Percentiles rank a stretch among this genome's conserved stretches.
These are phyloP conservation scores for Candida stauntonica DNA, from an alignment of 805 yeast genomes.

Conservation along the genomic window DNA sequence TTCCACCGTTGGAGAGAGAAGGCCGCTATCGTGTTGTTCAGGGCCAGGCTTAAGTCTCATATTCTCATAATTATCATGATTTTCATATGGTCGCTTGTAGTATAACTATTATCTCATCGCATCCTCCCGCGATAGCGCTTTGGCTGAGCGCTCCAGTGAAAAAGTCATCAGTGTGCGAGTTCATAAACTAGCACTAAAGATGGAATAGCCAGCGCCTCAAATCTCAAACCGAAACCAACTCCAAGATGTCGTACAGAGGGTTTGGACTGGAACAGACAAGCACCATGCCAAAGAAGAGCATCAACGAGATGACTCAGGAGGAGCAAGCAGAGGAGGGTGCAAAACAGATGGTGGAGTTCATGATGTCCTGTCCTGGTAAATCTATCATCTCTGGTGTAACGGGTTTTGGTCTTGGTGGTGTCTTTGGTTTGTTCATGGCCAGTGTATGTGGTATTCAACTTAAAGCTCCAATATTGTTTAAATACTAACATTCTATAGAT, in stretches of 20 bases:
- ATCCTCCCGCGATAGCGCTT: too few species aligned
- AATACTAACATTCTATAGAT: constrained; percentile 29
- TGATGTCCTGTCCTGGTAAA: constrained; percentile 95
- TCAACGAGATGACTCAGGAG: constrained; percentile 76
- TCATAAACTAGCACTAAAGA: too few species aligned
- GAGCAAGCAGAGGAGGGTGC: constrained; percentile 95
- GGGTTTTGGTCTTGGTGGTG: constrained; percentile 93
- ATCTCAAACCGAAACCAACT: too few species aligned
- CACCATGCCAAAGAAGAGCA: constrained; percentile 42
- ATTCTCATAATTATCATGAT: too few species aligned
- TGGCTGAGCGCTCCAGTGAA: too few species aligned
- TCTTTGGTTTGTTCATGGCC: constrained; percentile 94
- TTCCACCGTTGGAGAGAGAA: constrained; percentile 79
- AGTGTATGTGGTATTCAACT: constrained; percentile 21
- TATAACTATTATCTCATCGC: too few species aligned
- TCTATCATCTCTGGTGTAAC: constrained; percentile 87
- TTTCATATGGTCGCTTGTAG: too few species aligned
- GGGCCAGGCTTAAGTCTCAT: too few species aligned
- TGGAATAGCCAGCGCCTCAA: too few species aligned
- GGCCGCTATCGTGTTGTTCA: constrained; percentile 51
- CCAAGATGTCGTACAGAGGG: constrained; percentile 35
- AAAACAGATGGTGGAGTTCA: constrained; percentile 69
- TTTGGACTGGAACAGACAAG: constrained; percentile 38
- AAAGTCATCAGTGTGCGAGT: too few species aligned
- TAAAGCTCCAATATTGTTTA: not conserved